A percentile compares a stretch with the other conserved stretches of the same genome.
phyloP scores from a whole-genome alignment of 805 yeast genomes.

The Wickerhamiella occidentalis region DNA sequence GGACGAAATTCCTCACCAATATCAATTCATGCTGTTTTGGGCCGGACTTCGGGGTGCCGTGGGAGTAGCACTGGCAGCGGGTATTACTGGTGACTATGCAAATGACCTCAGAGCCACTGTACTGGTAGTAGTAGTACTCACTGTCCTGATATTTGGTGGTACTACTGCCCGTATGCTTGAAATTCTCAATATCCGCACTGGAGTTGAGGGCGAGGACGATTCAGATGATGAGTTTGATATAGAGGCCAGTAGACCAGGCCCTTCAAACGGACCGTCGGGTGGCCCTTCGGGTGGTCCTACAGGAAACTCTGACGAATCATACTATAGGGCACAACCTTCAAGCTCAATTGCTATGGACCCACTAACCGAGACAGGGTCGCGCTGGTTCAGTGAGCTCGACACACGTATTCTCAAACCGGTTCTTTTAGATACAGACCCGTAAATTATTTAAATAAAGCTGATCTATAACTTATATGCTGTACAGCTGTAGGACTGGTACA shows the following conservation, averaged over 20 bases:
- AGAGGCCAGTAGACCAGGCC: slow-evolving; percentile 36
- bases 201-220: slow-evolving; percentile 69
- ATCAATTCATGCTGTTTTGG: slow-evolving; percentile 99
- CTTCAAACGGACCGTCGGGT: not conserved
- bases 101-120: slow-evolving; percentile 86
- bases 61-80: slow-evolving; percentile 97
- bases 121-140: slow-evolving; percentile 86
- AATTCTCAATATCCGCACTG: slow-evolving; percentile 82
- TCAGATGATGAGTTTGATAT: slow-evolving; percentile 94
- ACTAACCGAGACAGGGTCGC: slow-evolving; percentile 19
- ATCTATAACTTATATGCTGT: no score
- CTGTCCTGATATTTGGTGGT: slow-evolving; percentile 95
- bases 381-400: slow-evolving; percentile 87
- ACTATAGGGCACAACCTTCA: slow-evolving; percentile 4
- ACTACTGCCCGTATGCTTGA: slow-evolving; percentile 98
- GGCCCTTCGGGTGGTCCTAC: no score
- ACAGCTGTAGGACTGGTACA: no score
- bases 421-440: slow-evolving; percentile 44
- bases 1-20: slow-evolving; percentile 87
- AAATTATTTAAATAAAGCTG: slow-evolving; percentile 4
- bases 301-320: not conserved
- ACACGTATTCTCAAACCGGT: slow-evolving; percentile 91
- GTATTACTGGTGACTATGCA: slow-evolving; percentile 87
- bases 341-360: slow-evolving; percentile 10
- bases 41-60: slow-evolving; percentile 99